These are phyloP conservation scores for Spiraea crenata DNA, from an alignment of 331 rosid species.

Conservation along the genomic window DNA sequence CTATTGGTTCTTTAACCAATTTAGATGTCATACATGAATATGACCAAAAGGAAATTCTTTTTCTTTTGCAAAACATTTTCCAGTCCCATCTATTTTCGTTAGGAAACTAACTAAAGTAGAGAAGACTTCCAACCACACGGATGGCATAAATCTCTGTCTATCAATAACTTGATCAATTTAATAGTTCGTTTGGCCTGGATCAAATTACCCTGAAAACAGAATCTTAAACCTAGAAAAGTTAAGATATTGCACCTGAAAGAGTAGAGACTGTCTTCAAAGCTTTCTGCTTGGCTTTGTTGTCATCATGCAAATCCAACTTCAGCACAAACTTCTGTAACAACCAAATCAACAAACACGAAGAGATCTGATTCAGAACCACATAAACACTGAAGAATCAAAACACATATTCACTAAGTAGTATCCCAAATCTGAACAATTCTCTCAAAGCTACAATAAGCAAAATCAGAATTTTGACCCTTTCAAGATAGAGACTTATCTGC, in stretches of 20 bases:
- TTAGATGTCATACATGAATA: slow-evolving; percentile 4
- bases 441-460: neutral
- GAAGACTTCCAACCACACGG: slow-evolving; percentile 9
- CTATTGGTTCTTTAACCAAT: neutral
- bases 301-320: slow-evolving; percentile 73
- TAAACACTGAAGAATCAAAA: neutral
- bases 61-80: neutral
- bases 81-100: slow-evolving; percentile 4
- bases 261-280: slow-evolving; percentile 79
- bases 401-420: neutral
- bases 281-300: slow-evolving; percentile 80
- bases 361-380: slow-evolving; percentile 20
- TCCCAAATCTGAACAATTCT: slow-evolving; percentile 17
- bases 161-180: neutral
- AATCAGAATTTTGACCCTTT: slow-evolving; percentile 8
- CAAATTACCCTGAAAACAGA: neutral
- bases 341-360: slow-evolving; percentile 16
- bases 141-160: neutral
- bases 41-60: slow-evolving; percentile 14
- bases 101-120: neutral
- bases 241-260: slow-evolving; percentile 56
- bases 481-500: slow-evolving; percentile 6
- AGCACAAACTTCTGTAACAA: slow-evolving; percentile 71
- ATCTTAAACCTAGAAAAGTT: neutral
- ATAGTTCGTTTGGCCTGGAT: too few species aligned